Evolutionary conservation across 179 eudicot species (phyloP), one percentile per base, ranked within the genome.

Genomic region (Silene noctiflora): DNA sequence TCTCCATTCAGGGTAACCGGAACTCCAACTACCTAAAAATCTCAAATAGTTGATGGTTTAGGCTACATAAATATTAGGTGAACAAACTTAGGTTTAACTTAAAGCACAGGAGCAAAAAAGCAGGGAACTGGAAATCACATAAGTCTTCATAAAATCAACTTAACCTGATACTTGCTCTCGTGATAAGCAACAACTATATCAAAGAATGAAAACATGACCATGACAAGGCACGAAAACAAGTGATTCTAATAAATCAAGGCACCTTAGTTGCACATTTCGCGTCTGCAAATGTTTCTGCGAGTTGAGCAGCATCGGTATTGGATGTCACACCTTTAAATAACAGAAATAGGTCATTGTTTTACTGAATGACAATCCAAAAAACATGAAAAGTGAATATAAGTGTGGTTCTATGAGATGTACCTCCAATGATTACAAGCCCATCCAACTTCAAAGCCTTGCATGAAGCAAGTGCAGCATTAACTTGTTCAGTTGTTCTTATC

Each of bases 1-100:
- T 95, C 99, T 82, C 99, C 99, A 80, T 95, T 89, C 82, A 93
- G 79, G 55, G 99, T 95, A 78, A 95, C 99, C 70, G 99, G 99
- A 76, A 95, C 96, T 59, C 99, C 99, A 83, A 95, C 97, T 76
- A 95, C 99, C 99, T 95, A 81, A 71, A 81, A 81, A 20, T 76
- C 77, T 33, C 44, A 77, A 44, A 55, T 67, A 53, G 35, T 70
- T 16, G 42, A 22, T 74, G 24, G 20, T 19, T 63, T 1, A 19
- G 53, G 13, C 33, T 66, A 66, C 53, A 33, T 27, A 11, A 67
- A 61, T 8, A 31, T 53, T 24, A 13, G 33, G 51, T 33, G 61
- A 17, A 14, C 9, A 39, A 73, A 14, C 19, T 17, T 27, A 27
- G 27, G 22, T 22, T 20, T 48, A 42, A 27, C 2, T 48, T 51